Base-by-base conservation (phyloP, 179 eudicot species). In the Patellifolia procumbens region DNA sequence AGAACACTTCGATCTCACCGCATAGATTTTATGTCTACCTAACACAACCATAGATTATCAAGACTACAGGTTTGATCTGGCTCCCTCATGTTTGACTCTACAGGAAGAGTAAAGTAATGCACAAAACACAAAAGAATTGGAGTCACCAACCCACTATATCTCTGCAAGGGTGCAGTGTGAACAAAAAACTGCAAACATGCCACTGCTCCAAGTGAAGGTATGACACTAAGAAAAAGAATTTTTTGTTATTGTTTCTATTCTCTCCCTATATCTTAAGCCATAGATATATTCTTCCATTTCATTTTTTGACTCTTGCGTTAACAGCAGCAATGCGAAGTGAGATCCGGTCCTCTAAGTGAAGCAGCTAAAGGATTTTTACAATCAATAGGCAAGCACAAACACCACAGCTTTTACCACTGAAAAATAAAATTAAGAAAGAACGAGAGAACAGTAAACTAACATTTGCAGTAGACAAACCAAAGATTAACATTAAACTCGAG, bases 361-460 rank as follows among this genome's bases (percentile, higher is more conserved):
- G 63, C 34, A 11, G 63, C 7, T 59, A 29, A 11, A 26, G 7
- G 17, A 59, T 24, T 59, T 13, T 34, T 72, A 4, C 16, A 24
- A 43, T 24, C 51, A 55, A 17, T 17, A 19, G 20, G 22, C 62
- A 75, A 19, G 39, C 64, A 75, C 32, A 66, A 13, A 26, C 45
- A 66, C 46, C 65, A 52, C 29, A 75, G 0, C 65, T 61, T 31
- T 34, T 70, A 64, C 48, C 52, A 31, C 53, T 29, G 19, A 51
- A 68, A 52, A 61, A 28, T 55, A 55, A n/a, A 55, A 55, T 22
- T 8, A 55, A 24, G 29, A 55, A 59, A 0, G 28, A 32, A 64
- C 64, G 59, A 22, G 29, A 64, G 24, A 51, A 20, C 64, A 62
- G 67, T 62, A 62, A 56, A 56, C 17, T 58, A 39, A 32, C 48